Conservation (phyloP, 78 protist species). For the Polysphondylium violaceum region DNA sequence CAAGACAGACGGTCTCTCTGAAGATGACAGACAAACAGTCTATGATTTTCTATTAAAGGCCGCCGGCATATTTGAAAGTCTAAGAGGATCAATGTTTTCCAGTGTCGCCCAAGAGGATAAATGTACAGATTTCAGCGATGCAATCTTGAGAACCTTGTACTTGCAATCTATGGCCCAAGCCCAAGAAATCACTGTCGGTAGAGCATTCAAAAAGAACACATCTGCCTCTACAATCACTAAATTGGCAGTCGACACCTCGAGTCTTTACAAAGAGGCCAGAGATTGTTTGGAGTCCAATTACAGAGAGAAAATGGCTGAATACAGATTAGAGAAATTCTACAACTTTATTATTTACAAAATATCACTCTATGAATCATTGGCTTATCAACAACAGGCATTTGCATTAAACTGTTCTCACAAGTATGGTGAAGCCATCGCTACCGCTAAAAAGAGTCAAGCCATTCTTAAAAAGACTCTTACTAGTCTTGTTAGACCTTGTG, state of each 20-base stretch:
- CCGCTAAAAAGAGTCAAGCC: conserved; percentile 7
- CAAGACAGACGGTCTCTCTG: conserved; percentile 6
- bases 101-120: neutral
- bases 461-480: conserved; percentile 7
- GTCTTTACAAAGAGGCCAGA: conserved; percentile 32
- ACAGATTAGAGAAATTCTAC: conserved; percentile 19
- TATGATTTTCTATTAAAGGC: conserved; percentile 54
- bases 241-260: conserved; percentile 58
- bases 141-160: conserved; percentile 12
- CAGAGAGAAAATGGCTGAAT: neutral
- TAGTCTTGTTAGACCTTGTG: neutral
- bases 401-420: conserved; percentile 28
- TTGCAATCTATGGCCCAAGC: conserved; percentile 57
- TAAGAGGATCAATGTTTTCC: neutral
- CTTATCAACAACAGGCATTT: conserved; percentile 32
- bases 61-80: conserved; percentile 53
- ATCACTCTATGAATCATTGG: conserved; percentile 27
- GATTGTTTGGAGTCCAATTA: neutral
- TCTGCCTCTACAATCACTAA: conserved; percentile 3
- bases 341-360: conserved; percentile 20
- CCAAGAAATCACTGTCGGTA: conserved; percentile 58
- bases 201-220: conserved; percentile 69
- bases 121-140: conserved; percentile 35
- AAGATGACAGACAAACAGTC: conserved; percentile 22
- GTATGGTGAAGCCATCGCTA: conserved; percentile 60